A percentile compares a stretch with the other conserved stretches of the same genome.
phyloP scores from a whole-genome alignment of 1,139 yeast genomes.

The Kodamaea arcana region DNA sequence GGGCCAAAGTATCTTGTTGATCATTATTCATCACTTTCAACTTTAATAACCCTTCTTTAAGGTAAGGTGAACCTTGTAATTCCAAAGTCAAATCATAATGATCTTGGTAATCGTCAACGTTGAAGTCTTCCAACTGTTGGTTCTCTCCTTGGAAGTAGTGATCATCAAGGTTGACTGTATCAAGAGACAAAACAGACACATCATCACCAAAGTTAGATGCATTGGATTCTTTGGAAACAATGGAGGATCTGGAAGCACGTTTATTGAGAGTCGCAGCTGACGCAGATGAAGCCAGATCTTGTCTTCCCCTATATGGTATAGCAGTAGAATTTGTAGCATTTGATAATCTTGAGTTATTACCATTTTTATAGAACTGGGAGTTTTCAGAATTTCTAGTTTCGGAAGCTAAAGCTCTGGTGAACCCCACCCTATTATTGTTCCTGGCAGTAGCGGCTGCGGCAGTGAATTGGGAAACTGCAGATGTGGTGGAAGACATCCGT shows the following conservation, averaged over 20 bases:
- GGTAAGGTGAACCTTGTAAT: conserved; percentile 71
- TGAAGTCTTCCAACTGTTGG: conserved; percentile 33
- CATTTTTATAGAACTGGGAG: conserved; percentile 21
- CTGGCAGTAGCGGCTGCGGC: conserved; percentile 9
- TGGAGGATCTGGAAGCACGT: conserved; percentile 34
- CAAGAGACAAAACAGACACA: conserved; percentile 36
- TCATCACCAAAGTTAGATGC: conserved; percentile 20
- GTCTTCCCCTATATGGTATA: conserved; percentile 7
- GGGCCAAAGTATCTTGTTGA: conserved; percentile 25
- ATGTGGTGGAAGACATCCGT: conserved; percentile 29
- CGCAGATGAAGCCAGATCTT: conserved; percentile 1
- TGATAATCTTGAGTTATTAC: conserved; percentile 21
- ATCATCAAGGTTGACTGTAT: conserved; percentile 22
- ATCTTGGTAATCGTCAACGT: conserved; percentile 45
- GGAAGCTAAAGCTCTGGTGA: conserved; percentile 39
- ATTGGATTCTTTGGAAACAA: conserved; percentile 29
- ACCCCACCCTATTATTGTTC: conserved; percentile 26
- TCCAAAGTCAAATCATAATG: conserved; percentile 58
- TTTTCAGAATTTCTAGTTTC: conserved; percentile 24
- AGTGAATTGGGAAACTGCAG: conserved; percentile 27
- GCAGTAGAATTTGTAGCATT: conserved; percentile 10
- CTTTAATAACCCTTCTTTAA: conserved; percentile 69
- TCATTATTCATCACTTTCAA: conserved; percentile 44
- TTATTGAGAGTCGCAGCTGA: conserved; percentile 20
- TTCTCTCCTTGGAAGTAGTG: conserved; percentile 9